phyloP scores from a whole-genome alignment of 257 asterid species.

The Sherardia arvensis region DNA sequence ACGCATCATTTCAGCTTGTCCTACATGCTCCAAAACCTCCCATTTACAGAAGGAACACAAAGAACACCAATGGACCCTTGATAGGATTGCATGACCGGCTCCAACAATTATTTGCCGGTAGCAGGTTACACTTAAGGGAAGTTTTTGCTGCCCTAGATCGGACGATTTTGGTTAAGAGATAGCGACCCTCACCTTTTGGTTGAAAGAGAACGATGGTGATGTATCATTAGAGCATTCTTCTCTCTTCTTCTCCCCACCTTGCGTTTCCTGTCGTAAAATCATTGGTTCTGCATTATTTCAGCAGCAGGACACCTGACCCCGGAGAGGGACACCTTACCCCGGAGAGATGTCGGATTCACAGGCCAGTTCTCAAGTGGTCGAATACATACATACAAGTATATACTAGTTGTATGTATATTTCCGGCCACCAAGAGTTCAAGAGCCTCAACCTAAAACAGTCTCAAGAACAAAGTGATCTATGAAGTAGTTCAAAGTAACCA shows the following conservation, averaged over 20 bases:
- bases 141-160: not conserved
- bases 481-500: too few relatives aligned
- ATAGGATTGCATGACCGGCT: not conserved
- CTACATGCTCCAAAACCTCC: not conserved
- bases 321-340: not conserved
- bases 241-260: not conserved
- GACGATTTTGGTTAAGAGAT: slow-evolving; percentile 1
- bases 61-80: not conserved
- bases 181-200: slow-evolving; percentile 2
- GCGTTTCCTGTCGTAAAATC: not conserved
- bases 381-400: too few relatives aligned
- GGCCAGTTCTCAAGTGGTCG: too few relatives aligned
- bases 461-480: too few relatives aligned
- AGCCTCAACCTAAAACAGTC: too few relatives aligned
- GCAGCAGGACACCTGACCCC: too few relatives aligned
- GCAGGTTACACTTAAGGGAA: not conserved
- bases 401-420: too few relatives aligned
- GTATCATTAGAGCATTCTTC: not conserved
- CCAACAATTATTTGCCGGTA: not conserved
- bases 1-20: not conserved
- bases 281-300: not conserved
- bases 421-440: too few relatives aligned
- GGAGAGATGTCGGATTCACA: not conserved
- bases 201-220: slow-evolving; percentile 5
- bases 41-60: not conserved